Percentiles rank a stretch among this genome's conserved stretches.
Conservation (phyloP, 208 protist species). For the Perkinsela sp. region DNA sequence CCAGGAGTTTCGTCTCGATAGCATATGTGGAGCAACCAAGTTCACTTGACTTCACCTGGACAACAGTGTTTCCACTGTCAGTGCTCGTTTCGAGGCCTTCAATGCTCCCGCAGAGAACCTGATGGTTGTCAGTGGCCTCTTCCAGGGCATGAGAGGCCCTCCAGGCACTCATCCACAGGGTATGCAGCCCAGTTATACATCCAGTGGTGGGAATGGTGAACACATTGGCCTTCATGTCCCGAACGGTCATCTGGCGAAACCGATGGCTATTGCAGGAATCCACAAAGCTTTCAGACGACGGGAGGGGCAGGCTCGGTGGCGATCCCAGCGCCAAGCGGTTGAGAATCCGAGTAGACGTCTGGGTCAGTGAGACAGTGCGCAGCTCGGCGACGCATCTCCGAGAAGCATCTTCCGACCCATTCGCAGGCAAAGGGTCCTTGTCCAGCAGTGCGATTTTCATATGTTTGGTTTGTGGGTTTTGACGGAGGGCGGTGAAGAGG, state of each 20-base stretch:
- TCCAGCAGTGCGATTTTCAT: not conserved
- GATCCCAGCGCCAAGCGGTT: not conserved
- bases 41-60: not conserved
- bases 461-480: not conserved
- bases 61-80: not conserved
- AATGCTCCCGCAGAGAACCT: not conserved
- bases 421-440: not conserved
- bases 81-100: not conserved
- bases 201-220: not conserved
- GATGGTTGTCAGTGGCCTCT: not conserved
- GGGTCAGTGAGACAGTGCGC: not conserved
- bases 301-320: not conserved
- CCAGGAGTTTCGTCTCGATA: slow-evolving; percentile 8
- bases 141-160: not conserved
- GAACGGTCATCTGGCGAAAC: not conserved
- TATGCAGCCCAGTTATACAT: not conserved
- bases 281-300: not conserved
- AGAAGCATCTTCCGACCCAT: not conserved
- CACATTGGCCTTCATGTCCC: not conserved
- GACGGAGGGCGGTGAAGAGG: not conserved
- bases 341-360: not conserved
- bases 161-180: not conserved
- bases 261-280: not conserved
- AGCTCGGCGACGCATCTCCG: not conserved
- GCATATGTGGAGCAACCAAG: not conserved